A percentile compares a stretch with the other conserved stretches of the same genome.
phyloP scores from a whole-genome alignment of 2,329 filamentous ascomycete species.

The Ophiostoma angusticollis region DNA sequence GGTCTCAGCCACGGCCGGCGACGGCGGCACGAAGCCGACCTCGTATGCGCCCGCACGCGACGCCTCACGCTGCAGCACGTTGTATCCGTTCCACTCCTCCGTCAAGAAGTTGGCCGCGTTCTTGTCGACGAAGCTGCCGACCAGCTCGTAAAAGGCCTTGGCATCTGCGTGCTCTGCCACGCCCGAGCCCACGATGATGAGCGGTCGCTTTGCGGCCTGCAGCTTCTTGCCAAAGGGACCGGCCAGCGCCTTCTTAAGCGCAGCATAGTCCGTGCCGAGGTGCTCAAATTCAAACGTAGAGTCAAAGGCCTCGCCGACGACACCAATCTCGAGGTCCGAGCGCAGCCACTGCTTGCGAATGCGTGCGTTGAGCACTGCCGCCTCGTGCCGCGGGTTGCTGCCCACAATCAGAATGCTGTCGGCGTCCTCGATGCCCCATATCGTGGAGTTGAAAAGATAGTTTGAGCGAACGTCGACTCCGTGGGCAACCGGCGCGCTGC shows the following conservation, averaged over 20 bases:
- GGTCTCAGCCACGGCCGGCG: conserved; percentile 65
- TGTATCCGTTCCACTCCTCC: conserved; percentile 92
- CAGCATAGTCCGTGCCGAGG: conserved; percentile 63
- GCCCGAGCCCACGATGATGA: conserved; percentile 92
- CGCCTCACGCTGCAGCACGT: conserved; percentile 85
- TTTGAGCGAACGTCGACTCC: conserved; percentile 88
- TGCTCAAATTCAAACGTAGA: conserved; percentile 95
- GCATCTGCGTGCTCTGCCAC: conserved; percentile 84
- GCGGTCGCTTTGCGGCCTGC: conserved; percentile 72
- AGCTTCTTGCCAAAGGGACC: conserved; percentile 92
- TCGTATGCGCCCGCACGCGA: conserved; percentile 91
- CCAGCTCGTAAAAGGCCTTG: conserved; percentile 83
- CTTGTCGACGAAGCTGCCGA: conserved; percentile 88
- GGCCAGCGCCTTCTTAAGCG: conserved; percentile 73
- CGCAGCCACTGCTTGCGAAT: conserved; percentile 97
- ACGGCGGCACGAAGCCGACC: conserved; percentile 85
- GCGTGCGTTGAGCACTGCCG: conserved; percentile 85
- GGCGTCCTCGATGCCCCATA: conserved; percentile 86
- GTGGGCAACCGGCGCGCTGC: conserved; percentile 74
- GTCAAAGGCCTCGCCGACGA: conserved; percentile 81
- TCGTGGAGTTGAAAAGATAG: conserved; percentile 93
- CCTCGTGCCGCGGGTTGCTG: conserved; percentile 91
- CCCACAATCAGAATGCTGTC: conserved; percentile 86
- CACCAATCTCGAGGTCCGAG: conserved; percentile 83
- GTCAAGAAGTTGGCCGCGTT: conserved; percentile 79